Evolutionary conservation across 306 rosid species (phyloP).

Genomic region (Argentina anserina): DNA sequence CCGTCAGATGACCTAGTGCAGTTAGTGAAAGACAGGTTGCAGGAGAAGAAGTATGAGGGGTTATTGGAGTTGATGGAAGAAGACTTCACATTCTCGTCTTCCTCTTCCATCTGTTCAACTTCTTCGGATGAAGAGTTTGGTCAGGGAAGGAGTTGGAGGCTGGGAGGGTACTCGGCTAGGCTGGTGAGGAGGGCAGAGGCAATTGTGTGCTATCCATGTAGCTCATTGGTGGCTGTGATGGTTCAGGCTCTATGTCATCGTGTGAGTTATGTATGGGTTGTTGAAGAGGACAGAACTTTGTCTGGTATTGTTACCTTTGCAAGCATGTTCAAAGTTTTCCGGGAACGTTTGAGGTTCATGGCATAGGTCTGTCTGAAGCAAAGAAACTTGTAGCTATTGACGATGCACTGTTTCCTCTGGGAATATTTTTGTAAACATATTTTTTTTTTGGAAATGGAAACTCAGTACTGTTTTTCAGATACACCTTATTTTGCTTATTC

Average conservation of each 20-base stretch:
- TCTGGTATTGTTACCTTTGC: conserved; percentile 63
- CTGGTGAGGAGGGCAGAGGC: conserved; percentile 60
- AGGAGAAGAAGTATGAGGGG: conserved; percentile 36
- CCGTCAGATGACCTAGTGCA: conserved; percentile 76
- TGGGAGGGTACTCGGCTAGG: conserved; percentile 52
- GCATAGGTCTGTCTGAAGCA: background rate
- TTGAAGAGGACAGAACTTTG: conserved; percentile 64
- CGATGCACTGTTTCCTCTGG: background rate
- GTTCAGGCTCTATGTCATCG: conserved; percentile 80
- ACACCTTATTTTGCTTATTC: background rate
- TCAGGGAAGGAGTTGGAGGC: conserved; percentile 43
- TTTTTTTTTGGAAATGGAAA: background rate
- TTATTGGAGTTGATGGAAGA: conserved; percentile 60
- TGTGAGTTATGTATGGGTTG: conserved; percentile 78
- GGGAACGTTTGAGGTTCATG: conserved; percentile 50
- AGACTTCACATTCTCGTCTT: conserved; percentile 39
- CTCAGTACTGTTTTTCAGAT: background rate
- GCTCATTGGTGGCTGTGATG: conserved; percentile 88
- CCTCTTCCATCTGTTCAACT: conserved; percentile 49
- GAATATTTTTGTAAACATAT: background rate
- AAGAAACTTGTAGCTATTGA: background rate
- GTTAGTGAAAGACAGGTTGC: conserved; percentile 55
- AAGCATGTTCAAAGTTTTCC: conserved; percentile 60
- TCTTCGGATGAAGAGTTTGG: conserved; percentile 78
- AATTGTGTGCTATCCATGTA: conserved; percentile 66